These are phyloP conservation scores for Diplotaxis tenuifolia DNA, from an alignment of 345 rosid species.

Conservation along the genomic window DNA sequence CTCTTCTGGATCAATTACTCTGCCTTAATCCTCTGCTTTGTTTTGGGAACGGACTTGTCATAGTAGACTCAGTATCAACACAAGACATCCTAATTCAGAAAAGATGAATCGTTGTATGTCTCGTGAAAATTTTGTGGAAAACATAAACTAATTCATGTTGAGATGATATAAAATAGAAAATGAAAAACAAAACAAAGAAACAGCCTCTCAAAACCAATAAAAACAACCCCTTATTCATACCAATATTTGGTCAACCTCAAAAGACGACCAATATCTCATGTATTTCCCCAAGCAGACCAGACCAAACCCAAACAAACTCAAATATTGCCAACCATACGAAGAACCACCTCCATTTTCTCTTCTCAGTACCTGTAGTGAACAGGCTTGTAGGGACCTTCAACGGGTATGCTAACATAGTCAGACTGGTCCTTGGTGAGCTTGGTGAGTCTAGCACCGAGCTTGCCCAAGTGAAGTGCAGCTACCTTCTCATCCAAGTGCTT, in stretches of 20 bases:
- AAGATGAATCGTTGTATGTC: not conserved
- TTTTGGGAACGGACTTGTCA: not conserved
- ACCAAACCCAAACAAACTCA: conserved; percentile 24
- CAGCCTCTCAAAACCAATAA: conserved; percentile 18
- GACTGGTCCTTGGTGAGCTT: conserved; percentile 65
- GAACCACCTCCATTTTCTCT: conserved; percentile 15
- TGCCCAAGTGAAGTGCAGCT: conserved; percentile 64
- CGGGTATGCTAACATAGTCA: conserved; percentile 60
- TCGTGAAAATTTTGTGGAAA: not conserved
- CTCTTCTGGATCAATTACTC: not conserved
- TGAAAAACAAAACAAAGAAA: not conserved
- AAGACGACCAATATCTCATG: conserved; percentile 26
- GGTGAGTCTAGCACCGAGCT: conserved; percentile 77
- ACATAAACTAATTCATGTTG: no score
- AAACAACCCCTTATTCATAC: conserved; percentile 30
- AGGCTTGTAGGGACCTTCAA: conserved; percentile 78
- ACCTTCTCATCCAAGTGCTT: conserved; percentile 78
- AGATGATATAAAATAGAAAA: not conserved
- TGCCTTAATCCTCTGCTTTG: not conserved
- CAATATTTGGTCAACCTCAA: conserved; percentile 32
- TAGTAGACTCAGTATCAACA: not conserved
- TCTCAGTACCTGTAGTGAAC: conserved; percentile 56
- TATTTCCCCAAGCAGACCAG: conserved; percentile 14
- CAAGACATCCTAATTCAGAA: not conserved
- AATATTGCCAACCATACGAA: conserved; percentile 20